Percentiles rank a stretch among this genome's conserved stretches.
phyloP scores from a whole-genome alignment of 441 rosid species.

The Dalechampia spathulata region DNA sequence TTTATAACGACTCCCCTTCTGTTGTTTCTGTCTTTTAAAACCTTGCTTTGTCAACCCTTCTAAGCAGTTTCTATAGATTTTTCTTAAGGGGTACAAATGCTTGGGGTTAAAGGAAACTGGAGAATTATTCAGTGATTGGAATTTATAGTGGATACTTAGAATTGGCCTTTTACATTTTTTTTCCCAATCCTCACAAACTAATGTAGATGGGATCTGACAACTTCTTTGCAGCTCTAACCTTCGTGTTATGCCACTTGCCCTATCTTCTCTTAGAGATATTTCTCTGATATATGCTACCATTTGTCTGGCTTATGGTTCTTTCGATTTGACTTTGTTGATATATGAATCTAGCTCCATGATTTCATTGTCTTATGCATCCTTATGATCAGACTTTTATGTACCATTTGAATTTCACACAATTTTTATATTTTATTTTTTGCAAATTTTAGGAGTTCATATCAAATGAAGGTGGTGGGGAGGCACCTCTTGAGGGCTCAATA shows the following conservation, averaged over 20 bases:
- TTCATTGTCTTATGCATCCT: background rate
- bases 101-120: background rate
- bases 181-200: background rate
- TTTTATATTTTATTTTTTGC: background rate
- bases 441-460: conserved; percentile 70
- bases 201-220: background rate
- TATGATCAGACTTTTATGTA: background rate
- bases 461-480: conserved; percentile 84
- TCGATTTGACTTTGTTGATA: background rate
- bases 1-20: background rate
- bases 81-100: background rate
- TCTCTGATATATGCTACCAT: background rate
- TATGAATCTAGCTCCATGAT: background rate
- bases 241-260: background rate
- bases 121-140: background rate
- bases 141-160: background rate
- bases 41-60: background rate
- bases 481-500: conserved; percentile 91
- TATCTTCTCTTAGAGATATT: background rate
- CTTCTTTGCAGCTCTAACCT: background rate
- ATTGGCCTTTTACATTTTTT: background rate
- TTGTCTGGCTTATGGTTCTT: background rate
- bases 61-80: background rate
- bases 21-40: background rate
- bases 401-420: background rate